A percentile compares a stretch with the other conserved stretches of the same genome.
Evolutionary conservation across 345 rosid species (phyloP).

Genomic region (Alliaria petiolata): DNA sequence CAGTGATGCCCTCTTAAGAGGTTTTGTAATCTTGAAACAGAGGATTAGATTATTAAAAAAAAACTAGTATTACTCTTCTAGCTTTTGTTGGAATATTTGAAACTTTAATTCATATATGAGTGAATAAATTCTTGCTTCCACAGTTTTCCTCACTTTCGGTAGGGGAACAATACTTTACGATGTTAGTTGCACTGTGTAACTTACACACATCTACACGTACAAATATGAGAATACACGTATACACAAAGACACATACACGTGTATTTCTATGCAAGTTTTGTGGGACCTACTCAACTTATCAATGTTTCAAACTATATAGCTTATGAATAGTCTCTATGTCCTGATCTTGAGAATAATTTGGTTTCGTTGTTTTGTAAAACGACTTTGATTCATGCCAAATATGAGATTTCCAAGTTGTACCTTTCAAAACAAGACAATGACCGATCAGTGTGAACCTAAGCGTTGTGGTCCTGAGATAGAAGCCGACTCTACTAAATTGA

Average conservation of each 20-base stretch:
- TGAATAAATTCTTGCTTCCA: constrained; percentile 32
- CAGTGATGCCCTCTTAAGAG: constrained; percentile 3
- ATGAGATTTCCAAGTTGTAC: background rate
- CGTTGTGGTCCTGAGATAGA: too few species aligned
- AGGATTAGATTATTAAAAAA: background rate
- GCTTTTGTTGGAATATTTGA: background rate
- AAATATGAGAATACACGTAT: background rate
- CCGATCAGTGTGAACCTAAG: too few species aligned
- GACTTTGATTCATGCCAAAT: background rate
- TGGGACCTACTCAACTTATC: background rate
- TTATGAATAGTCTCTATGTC: background rate
- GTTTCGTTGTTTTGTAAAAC: background rate
- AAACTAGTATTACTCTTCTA: too few species aligned
- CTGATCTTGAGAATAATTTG: too few species aligned
- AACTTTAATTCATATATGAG: constrained; percentile 15
- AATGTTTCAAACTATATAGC: background rate
- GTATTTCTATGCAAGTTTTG: background rate
- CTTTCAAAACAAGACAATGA: too few species aligned
- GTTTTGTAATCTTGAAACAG: constrained; percentile 14
- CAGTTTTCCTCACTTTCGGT: constrained; percentile 25
- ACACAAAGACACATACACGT: constrained; percentile 7
- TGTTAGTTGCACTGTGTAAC: background rate
- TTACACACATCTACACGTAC: constrained; percentile 13
- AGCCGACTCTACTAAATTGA: too few species aligned
- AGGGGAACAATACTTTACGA: constrained; percentile 21